These are phyloP conservation scores for Leccinellum rugosiceps DNA, from an alignment of 768 basidiomycete genomes.

Conservation along the genomic window DNA sequence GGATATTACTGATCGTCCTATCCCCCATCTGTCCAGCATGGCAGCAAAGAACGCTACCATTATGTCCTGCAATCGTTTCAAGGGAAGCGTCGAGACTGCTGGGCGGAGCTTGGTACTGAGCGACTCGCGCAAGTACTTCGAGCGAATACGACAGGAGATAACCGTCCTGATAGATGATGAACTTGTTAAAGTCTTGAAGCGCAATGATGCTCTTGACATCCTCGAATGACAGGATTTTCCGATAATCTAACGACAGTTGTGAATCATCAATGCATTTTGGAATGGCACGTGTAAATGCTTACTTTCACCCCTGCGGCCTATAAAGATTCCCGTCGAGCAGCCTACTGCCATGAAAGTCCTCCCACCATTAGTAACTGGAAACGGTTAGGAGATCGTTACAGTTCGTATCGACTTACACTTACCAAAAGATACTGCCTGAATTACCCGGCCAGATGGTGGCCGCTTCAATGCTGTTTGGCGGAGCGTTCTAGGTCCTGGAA, in stretches of 20 bases:
- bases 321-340: conserved; percentile 68
- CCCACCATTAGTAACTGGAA: conserved; percentile 42
- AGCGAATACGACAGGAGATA: conserved; percentile 66
- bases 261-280: not conserved
- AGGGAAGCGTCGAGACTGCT: conserved; percentile 51
- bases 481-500: conserved; percentile 36
- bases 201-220: conserved; percentile 55
- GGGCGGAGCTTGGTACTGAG: conserved; percentile 44
- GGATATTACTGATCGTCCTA: conserved; percentile 52
- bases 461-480: conserved; percentile 27
- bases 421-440: conserved; percentile 65
- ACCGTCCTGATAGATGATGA: conserved; percentile 61
- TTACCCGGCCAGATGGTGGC: conserved; percentile 54
- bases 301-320: conserved; percentile 57
- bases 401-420: conserved; percentile 18
- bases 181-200: conserved; percentile 59
- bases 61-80: conserved; percentile 58
- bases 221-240: conserved; percentile 48
- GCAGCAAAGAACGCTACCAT: conserved; percentile 58
- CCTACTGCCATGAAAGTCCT: conserved; percentile 62
- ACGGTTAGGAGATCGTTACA: not conserved
- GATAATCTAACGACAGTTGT: conserved; percentile 45
- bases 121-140: conserved; percentile 62
- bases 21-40: conserved; percentile 51
- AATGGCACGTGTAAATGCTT: conserved; percentile 13